Evolutionary conservation across 1,284 basidiomycete species (phyloP), one percentile per base, ranked within the genome.

Genomic region (Austropuccinia psidii): DNA sequence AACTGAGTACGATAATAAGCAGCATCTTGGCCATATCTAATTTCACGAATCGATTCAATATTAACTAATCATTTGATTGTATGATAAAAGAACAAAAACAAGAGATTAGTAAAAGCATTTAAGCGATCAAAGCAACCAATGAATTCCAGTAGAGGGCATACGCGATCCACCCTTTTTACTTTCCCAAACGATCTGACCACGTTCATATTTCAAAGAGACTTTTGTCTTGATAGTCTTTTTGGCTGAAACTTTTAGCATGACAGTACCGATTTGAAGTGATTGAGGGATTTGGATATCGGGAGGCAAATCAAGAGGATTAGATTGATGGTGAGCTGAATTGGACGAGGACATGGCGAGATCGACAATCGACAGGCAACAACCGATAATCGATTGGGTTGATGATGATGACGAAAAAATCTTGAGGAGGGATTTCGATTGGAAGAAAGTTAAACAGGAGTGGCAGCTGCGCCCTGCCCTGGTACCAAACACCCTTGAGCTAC

Each of bases 41-140:
- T 86, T 79, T 98, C 94, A 76, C 93, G 90, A 80, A 98, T 93
- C 76, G 87, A 87, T 80, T 92, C 91, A 77, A 97, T 89, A 3
- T 90, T 89, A 70, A 96, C 93, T 91, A 78, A 15, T 13, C 3
- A 2, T 35, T 62, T 3, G 58, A 47, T 68, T 37, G 49, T 35
- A 24, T 45, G 50, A 35, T 61, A 74, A 21, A 43, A n/a, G 57
- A 47, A 24, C 19, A 57, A 43, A 70, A 72, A 19, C 57, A 11
- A 27, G 35, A 43, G 41, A 35, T 15, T 54, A 27, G 74, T 55
- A 19, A 41, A 27, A 65, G 43, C 19, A 39, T n/a, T 49, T 37
- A 35, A n/a, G n/a, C 21, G 49, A 37, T 29, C n/a, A 57, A 55
- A 47, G 24, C n/a, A n/a, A n/a, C n/a, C n/a, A 61, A 47, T 27